phyloP scores from a whole-genome alignment of 805 yeast genomes.

The Metschnikowia koreensis region DNA sequence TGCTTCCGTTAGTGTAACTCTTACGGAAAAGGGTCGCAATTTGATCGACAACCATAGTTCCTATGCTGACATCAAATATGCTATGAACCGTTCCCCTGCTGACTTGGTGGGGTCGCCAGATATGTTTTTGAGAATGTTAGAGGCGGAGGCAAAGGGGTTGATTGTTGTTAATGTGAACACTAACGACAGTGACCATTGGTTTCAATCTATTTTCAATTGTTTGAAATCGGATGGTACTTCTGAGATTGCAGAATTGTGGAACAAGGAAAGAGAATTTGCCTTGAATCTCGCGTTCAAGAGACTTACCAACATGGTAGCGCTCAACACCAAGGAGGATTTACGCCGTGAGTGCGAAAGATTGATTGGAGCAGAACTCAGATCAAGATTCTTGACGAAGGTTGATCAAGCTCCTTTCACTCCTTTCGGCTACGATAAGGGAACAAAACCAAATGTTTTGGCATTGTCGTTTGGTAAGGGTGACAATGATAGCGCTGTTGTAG shows the following conservation, averaged over 20 bases:
- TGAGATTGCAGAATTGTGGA: slow-evolving; percentile 78
- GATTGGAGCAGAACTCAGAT: slow-evolving; percentile 68
- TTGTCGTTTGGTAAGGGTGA: slow-evolving; percentile 86
- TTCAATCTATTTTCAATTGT: slow-evolving; percentile 43
- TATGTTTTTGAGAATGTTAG: slow-evolving; percentile 80
- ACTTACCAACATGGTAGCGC: slow-evolving; percentile 62
- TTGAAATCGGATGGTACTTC: slow-evolving; percentile 77
- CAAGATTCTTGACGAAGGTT: slow-evolving; percentile 62
- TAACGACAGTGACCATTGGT: slow-evolving; percentile 44
- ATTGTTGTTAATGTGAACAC: slow-evolving; percentile 61
- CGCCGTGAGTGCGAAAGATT: slow-evolving; percentile 72
- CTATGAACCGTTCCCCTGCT: slow-evolving; percentile 73
- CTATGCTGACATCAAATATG: slow-evolving; percentile 88
- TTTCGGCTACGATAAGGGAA: slow-evolving; percentile 70
- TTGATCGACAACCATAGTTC: slow-evolving; percentile 79
- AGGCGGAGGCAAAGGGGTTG: slow-evolving; percentile 81
- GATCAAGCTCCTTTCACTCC: slow-evolving; percentile 96
- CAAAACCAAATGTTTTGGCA: slow-evolving; percentile 80
- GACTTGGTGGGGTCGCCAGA: slow-evolving; percentile 78
- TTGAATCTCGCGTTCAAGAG: slow-evolving; percentile 66
- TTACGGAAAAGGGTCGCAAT: slow-evolving; percentile 71
- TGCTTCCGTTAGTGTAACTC: slow-evolving; percentile 66
- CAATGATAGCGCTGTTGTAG: slow-evolving; percentile 81
- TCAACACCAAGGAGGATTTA: slow-evolving; percentile 79
- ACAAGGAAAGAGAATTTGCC: slow-evolving; percentile 64